Evolutionary conservation across 73 alveolate species (phyloP).

Genomic region (Tetrahymena thermophila): DNA sequence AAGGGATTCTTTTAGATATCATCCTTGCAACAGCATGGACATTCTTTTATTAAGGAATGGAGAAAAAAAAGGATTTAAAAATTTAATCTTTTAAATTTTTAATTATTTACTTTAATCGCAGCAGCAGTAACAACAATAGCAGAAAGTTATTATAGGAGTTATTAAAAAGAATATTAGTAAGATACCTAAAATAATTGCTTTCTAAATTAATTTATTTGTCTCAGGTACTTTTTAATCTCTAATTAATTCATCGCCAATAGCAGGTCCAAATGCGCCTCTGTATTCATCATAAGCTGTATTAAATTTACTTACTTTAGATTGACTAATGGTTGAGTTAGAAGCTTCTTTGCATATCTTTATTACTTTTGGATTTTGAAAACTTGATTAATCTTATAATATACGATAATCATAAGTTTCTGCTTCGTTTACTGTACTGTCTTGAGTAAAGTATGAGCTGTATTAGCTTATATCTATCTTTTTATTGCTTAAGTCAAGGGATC

Average conservation of each 20-base stretch:
- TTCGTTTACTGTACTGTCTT: neutral
- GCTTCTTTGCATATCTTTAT: neutral
- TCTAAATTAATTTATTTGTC: neutral
- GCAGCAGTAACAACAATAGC: neutral
- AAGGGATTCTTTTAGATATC: neutral
- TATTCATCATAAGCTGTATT: neutral
- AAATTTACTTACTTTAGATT: neutral
- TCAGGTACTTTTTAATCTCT: neutral
- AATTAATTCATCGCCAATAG: neutral
- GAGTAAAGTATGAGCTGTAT: neutral
- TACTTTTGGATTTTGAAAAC: neutral
- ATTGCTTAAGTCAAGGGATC: neutral
- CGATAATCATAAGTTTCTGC: neutral
- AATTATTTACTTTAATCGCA: neutral
- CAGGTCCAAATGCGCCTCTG: neutral
- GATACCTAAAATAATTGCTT: neutral
- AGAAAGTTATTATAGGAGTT: neutral
- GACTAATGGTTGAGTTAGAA: neutral
- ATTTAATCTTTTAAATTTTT: neutral
- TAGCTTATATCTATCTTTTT: neutral
- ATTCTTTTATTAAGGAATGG: neutral
- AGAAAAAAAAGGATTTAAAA: neutral
- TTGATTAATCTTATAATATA: neutral
- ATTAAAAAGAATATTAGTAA: neutral
- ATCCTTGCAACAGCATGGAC: neutral